These are phyloP conservation scores for Centella asiatica DNA, from an alignment of 129 eudicot species.

Conservation along the genomic window DNA sequence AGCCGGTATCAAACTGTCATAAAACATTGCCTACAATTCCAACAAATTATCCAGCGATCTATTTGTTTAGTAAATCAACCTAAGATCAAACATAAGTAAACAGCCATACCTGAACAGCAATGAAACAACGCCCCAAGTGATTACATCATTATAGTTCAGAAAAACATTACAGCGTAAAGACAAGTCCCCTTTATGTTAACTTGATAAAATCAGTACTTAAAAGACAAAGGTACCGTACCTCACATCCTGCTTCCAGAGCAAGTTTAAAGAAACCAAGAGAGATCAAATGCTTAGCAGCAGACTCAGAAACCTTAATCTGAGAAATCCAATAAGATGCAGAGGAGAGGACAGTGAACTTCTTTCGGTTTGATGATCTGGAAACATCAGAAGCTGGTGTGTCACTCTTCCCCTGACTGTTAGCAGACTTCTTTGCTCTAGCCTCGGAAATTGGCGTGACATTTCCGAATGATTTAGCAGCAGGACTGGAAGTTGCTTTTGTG, in stretches of 20 bases:
- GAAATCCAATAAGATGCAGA: slow-evolving; percentile 90
- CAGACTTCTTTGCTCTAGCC: slow-evolving; percentile 43
- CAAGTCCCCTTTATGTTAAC: too few relatives aligned
- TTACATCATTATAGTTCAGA: too few relatives aligned
- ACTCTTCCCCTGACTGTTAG: slow-evolving; percentile 24
- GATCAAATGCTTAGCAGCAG: slow-evolving; percentile 64
- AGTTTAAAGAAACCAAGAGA: slow-evolving; percentile 93
- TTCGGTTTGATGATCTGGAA: slow-evolving; percentile 45
- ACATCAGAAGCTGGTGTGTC: slow-evolving; percentile 65
- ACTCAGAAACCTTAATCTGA: slow-evolving; percentile 83
- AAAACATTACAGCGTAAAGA: too few relatives aligned
- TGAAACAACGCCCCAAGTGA: too few relatives aligned
- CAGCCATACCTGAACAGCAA: too few relatives aligned
- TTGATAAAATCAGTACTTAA: not conserved
- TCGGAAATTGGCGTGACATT: slow-evolving; percentile 75
- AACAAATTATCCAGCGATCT: too few relatives aligned
- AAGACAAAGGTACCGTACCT: slow-evolving; percentile 35
- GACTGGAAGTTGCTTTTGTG: slow-evolving; percentile 44
- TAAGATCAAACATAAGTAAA: too few relatives aligned
- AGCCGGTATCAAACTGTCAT: too few relatives aligned
- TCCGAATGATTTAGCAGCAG: slow-evolving; percentile 46
- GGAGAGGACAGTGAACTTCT: slow-evolving; percentile 51
- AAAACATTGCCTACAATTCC: too few relatives aligned
- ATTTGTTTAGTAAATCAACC: too few relatives aligned
- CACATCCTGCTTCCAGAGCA: slow-evolving; percentile 74